Evolutionary conservation across 2,329 filamentous ascomycete genomes (phyloP), one percentile per base, ranked within the genome.

Genomic region (Aureobasidium sp.): DNA sequence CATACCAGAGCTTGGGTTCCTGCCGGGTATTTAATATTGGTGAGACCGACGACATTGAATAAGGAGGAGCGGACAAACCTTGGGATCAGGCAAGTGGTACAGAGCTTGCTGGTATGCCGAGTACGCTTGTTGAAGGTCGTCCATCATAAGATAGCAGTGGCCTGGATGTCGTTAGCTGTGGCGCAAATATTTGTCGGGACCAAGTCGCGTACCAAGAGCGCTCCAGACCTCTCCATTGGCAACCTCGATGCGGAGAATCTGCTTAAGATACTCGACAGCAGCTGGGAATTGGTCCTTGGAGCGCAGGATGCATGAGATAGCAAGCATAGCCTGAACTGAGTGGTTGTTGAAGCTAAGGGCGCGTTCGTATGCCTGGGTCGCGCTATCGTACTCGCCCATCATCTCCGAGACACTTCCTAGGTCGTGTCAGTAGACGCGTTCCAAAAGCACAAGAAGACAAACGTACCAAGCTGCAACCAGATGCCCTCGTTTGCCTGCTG

Each of bases 71-170:
- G 55, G 30, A 73, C 80, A 65, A 76, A 93, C 90, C 84, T 97
- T 97, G 1, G 93, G 92, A 73, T 97, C 93, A 53, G 88, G 86
- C 44, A 99, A 80, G 74, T 97, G 93, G 65, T 97, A 93, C 7
- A 97, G 78, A 6, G 94, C 94, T 72, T 95, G 91, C 73, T 99
- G 94, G 73, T 99, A 99, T 1, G 94, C 92, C 36, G 90, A 90
- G 71, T 99, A 99, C 0, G 94, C 94, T 72, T 97, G 91, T 76
- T 97, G 94, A 37, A 97, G 78, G 70, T 97, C 93, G 71, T 99
- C 94, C 84, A 96, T 96, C 94, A 99, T 99, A 30, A 99, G 81
- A 73, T 93, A 96, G 77, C 94, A 97, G 74, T 97, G 94, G n/a
- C 94, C 91, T 93, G 67, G 54, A 59, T 62, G 68, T 66, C 11